Conservation (phyloP, 805 yeast genomes). For the Cyberlindnera suaveolens region DNA sequence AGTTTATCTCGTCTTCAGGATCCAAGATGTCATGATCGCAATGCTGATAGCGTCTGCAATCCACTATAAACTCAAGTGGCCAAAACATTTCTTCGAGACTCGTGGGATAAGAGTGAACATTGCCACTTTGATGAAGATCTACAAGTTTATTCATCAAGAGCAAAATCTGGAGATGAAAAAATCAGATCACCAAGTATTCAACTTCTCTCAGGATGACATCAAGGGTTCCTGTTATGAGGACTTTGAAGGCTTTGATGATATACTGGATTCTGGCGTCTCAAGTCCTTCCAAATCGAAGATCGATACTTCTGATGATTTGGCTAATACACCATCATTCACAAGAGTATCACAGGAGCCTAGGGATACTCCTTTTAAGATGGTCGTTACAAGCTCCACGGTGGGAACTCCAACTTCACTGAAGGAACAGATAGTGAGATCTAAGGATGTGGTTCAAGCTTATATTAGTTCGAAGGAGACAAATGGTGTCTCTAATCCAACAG, state of each 20-base stretch:
- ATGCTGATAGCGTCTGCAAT: conserved; percentile 5
- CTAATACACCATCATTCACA: no score
- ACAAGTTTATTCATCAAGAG: background rate
- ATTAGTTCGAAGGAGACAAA: no score
- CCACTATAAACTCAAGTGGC: conserved; percentile 4
- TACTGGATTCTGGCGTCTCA: no score
- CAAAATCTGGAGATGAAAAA: background rate
- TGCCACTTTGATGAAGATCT: conserved; percentile 1
- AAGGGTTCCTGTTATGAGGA: background rate
- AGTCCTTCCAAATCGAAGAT: no score
- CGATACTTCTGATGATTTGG: no score
- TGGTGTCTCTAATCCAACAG: no score
- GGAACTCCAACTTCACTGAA: no score
- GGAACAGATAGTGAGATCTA: no score
- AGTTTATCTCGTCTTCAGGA: conserved; percentile 10
- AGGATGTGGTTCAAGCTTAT: no score
- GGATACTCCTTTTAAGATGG: no score
- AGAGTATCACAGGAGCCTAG: no score
- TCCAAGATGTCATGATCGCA: conserved; percentile 7
- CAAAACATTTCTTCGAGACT: conserved; percentile 10
- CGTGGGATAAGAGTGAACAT: background rate
- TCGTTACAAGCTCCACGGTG: no score
- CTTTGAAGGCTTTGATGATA: background rate
- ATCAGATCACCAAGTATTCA: background rate
- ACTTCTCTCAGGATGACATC: background rate